A percentile compares a stretch with the other conserved stretches of the same genome.
These are phyloP conservation scores for Salvia miltiorrhiza DNA, from an alignment of 257 asterid species.

Conservation along the genomic window DNA sequence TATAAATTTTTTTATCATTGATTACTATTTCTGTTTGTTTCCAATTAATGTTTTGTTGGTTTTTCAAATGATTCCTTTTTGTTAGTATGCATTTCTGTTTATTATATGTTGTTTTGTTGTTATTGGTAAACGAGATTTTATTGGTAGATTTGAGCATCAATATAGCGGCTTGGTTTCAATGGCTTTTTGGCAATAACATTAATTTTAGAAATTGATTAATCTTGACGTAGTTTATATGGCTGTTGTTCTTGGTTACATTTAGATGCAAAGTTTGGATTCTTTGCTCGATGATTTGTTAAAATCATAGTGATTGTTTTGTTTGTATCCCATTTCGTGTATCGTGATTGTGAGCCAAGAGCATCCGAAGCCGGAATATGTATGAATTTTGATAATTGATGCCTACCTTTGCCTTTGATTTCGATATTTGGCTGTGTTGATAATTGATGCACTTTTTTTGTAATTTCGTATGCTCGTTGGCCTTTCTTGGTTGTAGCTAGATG, in stretches of 20 bases:
- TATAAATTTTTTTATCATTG: constrained; percentile 8
- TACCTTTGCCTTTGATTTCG: constrained; percentile 3
- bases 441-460: neutral
- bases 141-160: neutral
- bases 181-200: neutral
- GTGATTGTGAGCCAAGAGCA: neutral
- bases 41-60: neutral
- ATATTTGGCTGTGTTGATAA: neutral
- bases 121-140: neutral
- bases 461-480: neutral
- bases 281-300: neutral
- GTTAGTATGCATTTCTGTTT: neutral
- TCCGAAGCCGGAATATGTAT: too few species aligned
- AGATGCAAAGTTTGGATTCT: neutral
- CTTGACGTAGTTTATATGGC: neutral
- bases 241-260: constrained; percentile 6
- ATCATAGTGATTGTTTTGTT: neutral
- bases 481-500: neutral
- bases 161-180: neutral
- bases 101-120: neutral
- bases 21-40: neutral
- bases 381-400: neutral
- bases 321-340: neutral
- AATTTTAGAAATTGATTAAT: neutral
- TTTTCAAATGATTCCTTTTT: neutral